Conservation (phyloP, 129 eudicot species). For the Chrysanthemum seticuspe region DNA sequence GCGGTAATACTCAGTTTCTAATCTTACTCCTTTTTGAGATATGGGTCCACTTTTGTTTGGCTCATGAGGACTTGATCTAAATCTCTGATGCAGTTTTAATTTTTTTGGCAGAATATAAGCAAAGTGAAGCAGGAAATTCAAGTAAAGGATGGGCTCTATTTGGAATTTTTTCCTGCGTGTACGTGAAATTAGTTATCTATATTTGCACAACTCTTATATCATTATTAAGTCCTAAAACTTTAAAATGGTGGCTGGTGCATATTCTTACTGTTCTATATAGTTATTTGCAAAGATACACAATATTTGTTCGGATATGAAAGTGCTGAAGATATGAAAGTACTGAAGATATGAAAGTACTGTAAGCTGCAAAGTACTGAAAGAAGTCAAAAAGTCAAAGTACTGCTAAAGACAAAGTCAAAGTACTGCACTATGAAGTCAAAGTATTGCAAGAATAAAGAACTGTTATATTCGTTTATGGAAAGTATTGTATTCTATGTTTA, state of each 20-base stretch:
- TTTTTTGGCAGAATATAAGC: constrained; percentile 47
- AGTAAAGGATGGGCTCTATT: constrained; percentile 83
- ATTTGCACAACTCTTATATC: constrained; percentile 7
- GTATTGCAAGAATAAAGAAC: too few species aligned
- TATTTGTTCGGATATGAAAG: too few species aligned
- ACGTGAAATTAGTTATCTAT: constrained; percentile 27
- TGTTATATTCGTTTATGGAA: too few species aligned
- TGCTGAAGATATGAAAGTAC: too few species aligned
- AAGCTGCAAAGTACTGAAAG: too few species aligned
- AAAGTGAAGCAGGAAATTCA: constrained; percentile 47
- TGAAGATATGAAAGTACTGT: too few species aligned
- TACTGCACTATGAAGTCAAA: too few species aligned
- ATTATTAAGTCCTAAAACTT: not conserved
- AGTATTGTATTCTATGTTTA: too few species aligned
- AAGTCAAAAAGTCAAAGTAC: too few species aligned
- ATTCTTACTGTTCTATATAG: not conserved
- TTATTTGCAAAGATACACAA: constrained; percentile 6
- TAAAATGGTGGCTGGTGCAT: not conserved
- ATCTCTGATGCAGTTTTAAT: constrained; percentile 6
- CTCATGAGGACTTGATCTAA: not conserved
- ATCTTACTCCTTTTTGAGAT: constrained; percentile 13
- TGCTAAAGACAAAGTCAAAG: too few species aligned
- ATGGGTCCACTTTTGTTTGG: not conserved
- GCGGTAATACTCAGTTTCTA: constrained; percentile 46
- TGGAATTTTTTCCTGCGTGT: constrained; percentile 77